phyloP scores from a whole-genome alignment of 2,329 filamentous ascomycete genomes.

The Alternaria brassicae region DNA sequence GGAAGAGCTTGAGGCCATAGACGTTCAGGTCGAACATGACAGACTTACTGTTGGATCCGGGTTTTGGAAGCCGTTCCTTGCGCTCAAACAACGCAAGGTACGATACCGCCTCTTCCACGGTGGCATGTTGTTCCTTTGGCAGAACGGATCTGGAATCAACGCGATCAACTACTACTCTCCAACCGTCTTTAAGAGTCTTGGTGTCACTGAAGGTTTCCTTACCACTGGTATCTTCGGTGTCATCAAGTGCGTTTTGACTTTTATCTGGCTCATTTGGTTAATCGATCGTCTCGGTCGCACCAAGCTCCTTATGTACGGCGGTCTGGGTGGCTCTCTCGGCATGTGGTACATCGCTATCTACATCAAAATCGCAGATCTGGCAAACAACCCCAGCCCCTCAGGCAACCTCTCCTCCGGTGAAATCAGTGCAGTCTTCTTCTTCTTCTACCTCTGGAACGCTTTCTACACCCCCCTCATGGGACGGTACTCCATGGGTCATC shows the following conservation, averaged over 20 bases:
- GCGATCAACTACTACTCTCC: constrained; percentile 78
- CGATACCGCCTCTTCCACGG: constrained; percentile 77
- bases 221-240: constrained; percentile 62
- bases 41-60: constrained; percentile 69
- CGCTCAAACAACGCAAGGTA: constrained; percentile 57
- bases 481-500: constrained; percentile 77
- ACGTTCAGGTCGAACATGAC: constrained; percentile 72
- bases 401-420: constrained; percentile 55
- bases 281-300: constrained; percentile 70
- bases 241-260: constrained; percentile 68
- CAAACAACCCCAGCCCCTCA: constrained; percentile 36
- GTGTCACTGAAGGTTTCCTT: constrained; percentile 67
- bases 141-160: constrained; percentile 76
- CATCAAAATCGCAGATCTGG: constrained; percentile 60
- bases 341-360: constrained; percentile 71
- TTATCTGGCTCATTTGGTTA: constrained; percentile 73
- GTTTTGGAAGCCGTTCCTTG: constrained; percentile 67
- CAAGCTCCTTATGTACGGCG: constrained; percentile 70
- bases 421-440: constrained; percentile 70
- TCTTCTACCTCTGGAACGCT: constrained; percentile 77
- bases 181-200: constrained; percentile 71
- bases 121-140: constrained; percentile 78
- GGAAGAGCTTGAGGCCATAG: constrained; percentile 75
- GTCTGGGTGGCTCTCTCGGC: constrained; percentile 65
- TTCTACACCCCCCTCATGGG: constrained; percentile 76